Evolutionary conservation across 225 moss, liverwort and hornwort species (phyloP).

Genomic region (Pleurozium schreberi): DNA sequence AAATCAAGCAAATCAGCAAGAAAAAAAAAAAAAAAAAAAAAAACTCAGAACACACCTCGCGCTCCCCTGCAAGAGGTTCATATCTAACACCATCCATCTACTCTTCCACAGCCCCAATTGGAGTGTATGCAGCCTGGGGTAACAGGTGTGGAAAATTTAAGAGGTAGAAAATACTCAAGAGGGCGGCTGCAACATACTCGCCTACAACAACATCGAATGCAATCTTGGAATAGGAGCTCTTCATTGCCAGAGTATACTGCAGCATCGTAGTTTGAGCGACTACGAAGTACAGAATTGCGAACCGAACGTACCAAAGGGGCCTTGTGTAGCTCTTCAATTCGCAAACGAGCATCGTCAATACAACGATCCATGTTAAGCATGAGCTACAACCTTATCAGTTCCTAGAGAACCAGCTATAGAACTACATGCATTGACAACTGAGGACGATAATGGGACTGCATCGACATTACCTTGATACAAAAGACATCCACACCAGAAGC

Average conservation of each 20-base stretch:
- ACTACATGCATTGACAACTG: not conserved
- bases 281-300: slow-evolving; percentile 52
- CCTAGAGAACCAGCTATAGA: not conserved
- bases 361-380: slow-evolving; percentile 40
- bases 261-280: slow-evolving; percentile 59
- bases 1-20: not conserved
- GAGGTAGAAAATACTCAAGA: slow-evolving; percentile 34
- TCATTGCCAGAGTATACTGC: slow-evolving; percentile 39
- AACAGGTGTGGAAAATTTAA: slow-evolving; percentile 60
- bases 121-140: slow-evolving; percentile 47
- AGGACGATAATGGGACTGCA: not conserved
- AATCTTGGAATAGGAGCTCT: slow-evolving; percentile 33
- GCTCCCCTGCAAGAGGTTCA: slow-evolving; percentile 60
- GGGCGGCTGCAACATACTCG: slow-evolving; percentile 23
- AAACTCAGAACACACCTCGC: slow-evolving; percentile 69
- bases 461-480: slow-evolving; percentile 44
- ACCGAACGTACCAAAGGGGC: slow-evolving; percentile 63
- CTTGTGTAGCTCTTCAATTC: slow-evolving; percentile 60
- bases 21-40: no score
- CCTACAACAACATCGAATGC: slow-evolving; percentile 16
- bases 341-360: slow-evolving; percentile 45
- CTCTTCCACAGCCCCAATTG: slow-evolving; percentile 18
- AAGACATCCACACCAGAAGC: slow-evolving; percentile 63
- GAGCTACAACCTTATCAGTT: not conserved
- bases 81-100: slow-evolving; percentile 28